A percentile compares a stretch with the other conserved stretches of the same genome.
These are phyloP conservation scores for Saccharomycopsis babjevae DNA, from an alignment of 805 yeast species.

Conservation along the genomic window DNA sequence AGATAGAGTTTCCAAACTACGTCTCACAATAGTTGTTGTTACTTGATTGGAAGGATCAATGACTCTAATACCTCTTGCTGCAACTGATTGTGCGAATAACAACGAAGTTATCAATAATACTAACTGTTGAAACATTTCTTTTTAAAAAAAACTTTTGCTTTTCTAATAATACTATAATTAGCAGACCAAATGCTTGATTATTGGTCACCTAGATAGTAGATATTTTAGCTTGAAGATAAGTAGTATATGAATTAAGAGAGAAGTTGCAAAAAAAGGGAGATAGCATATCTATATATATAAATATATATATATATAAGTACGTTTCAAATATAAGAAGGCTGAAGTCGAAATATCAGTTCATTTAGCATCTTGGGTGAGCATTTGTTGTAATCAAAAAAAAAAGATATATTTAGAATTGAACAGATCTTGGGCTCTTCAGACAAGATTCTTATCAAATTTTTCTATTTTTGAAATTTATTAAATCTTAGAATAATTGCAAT, in stretches of 20 bases:
- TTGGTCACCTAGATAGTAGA: too few species aligned
- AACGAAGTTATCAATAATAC: neutral
- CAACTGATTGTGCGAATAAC: neutral
- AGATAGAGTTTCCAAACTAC: neutral
- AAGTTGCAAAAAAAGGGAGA: too few species aligned
- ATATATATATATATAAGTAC: too few species aligned
- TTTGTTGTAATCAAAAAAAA: neutral
- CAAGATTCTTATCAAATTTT: neutral
- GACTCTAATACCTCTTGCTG: neutral
- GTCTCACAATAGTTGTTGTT: neutral
- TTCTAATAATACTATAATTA: too few species aligned
- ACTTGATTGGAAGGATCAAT: neutral
- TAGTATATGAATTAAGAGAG: too few species aligned
- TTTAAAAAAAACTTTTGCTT: too few species aligned
- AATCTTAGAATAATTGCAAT: neutral
- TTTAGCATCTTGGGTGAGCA: too few species aligned
- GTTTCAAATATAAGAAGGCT: too few species aligned
- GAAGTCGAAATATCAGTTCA: too few species aligned
- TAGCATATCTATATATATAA: too few species aligned
- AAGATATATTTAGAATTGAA: neutral
- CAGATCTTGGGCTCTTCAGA: neutral
- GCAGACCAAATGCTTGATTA: too few species aligned
- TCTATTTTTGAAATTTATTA: neutral
- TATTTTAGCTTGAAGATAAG: too few species aligned
- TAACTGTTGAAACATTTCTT: neutral